Evolutionary conservation across 169 alveolate genomes (phyloP), one percentile per base, ranked within the genome.

Genomic region (Eimeria necatrix): DNA sequence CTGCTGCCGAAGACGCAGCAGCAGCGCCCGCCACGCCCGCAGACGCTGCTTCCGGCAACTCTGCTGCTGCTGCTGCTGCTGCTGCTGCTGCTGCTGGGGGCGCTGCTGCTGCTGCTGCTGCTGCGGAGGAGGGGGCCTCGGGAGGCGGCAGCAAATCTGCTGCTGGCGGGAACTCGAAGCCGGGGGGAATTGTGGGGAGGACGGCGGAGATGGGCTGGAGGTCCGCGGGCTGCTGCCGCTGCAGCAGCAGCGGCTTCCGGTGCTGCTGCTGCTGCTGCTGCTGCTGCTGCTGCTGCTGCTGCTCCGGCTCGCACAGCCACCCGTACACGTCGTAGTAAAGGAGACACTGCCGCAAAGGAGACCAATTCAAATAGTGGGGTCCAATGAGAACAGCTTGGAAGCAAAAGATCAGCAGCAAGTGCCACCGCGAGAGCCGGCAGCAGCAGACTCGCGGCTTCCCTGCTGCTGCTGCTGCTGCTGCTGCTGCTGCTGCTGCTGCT

Each of bases 281-380:
- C 88, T 78, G 41, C 14, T 48, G 88, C 70, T 78, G 88, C 61
- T 24, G 88, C 68, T 78, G 88, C 88, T 78, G 60, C 80, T 90
- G 61, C 61, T 24, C 60, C 78, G 22, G 64, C 48, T 59, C 91
- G 61, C 95, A 91, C 22, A 76, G 59, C 95, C 95, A 91, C 22
- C 18, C 78, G 24, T 91, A 91, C n/a, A 60, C 95, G 16, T 91
- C 95, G 53, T 73, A 49, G 41, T 76, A 52, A 41, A 76, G 53
- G 84, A 91, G 84, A n/a, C 85, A 56, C 41, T 91, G 91, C 20
- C 95, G 53, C 1, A 91, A 56, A 52, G 95, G 95, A 14, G 95
- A 90, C 95, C 95, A 91, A 71, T 91, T 91, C 41, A 91, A 53
- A 46, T 91, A 91, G 26, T 73, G 83, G 16, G 95, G 95, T 32